These are phyloP conservation scores for Myxozyma lipomycoides DNA, from an alignment of 805 yeast species.

Conservation along the genomic window DNA sequence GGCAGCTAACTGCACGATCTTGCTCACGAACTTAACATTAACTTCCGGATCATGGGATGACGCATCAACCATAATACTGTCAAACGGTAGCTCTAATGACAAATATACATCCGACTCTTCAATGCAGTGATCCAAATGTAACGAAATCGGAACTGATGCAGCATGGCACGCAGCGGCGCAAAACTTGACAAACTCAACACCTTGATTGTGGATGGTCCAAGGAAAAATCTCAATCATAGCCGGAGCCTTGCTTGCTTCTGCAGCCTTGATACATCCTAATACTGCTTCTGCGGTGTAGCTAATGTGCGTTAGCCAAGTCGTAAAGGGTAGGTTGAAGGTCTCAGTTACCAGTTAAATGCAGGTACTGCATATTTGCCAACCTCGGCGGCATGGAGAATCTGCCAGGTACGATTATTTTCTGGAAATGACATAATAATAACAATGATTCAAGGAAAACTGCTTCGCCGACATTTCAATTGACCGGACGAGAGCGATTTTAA, in stretches of 20 bases:
- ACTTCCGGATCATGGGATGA: conserved; percentile 38
- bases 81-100: conserved; percentile 38
- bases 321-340: neutral
- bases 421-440: conserved; percentile 13
- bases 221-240: conserved; percentile 39
- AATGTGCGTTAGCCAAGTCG: neutral
- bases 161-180: conserved; percentile 31
- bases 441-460: neutral
- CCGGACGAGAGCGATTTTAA: too few relatives aligned
- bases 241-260: conserved; percentile 37
- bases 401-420: conserved; percentile 31
- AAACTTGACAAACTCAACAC: conserved; percentile 34
- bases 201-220: conserved; percentile 37
- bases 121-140: conserved; percentile 40
- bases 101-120: conserved; percentile 35
- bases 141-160: conserved; percentile 38
- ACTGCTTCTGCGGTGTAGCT: conserved; percentile 37
- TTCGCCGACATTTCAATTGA: too few relatives aligned
- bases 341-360: conserved; percentile 33
- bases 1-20: conserved; percentile 35
- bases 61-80: conserved; percentile 42
- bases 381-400: conserved; percentile 35
- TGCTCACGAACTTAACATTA: conserved; percentile 33
- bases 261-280: conserved; percentile 37
- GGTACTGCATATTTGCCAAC: conserved; percentile 37